Conservation (phyloP, 2,329 filamentous ascomycete species). For the Diplocarpon rosae region DNA sequence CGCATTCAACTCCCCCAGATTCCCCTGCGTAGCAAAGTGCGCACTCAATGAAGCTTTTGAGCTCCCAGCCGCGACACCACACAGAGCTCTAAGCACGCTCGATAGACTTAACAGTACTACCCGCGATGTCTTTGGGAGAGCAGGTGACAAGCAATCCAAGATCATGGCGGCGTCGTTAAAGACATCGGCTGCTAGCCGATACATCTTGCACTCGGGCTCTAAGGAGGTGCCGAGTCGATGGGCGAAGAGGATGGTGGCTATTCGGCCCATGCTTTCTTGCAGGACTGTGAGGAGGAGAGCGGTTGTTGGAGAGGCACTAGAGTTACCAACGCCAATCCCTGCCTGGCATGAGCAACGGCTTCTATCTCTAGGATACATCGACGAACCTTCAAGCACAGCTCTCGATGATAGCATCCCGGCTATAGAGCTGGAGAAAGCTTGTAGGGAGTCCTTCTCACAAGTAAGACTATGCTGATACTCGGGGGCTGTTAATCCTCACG, state of each 20-base stretch:
- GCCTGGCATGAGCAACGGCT: not conserved
- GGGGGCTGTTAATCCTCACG: conserved; percentile 29
- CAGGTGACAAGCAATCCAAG: conserved; percentile 57
- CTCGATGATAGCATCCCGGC: conserved; percentile 53
- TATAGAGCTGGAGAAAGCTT: conserved; percentile 55
- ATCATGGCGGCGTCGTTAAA: conserved; percentile 63
- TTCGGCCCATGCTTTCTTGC: conserved; percentile 52
- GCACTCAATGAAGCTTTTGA: conserved; percentile 84
- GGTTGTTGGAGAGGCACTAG: conserved; percentile 50
- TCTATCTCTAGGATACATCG: too few species aligned
- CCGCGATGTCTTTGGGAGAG: conserved; percentile 44
- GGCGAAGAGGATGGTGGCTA: conserved; percentile 61
- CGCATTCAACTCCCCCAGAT: conserved; percentile 86
- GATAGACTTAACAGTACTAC: conserved; percentile 47
- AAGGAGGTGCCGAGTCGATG: conserved; percentile 55
- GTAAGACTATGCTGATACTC: not conserved
- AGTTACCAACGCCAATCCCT: conserved; percentile 51
- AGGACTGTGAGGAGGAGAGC: conserved; percentile 56
- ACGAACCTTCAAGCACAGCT: conserved; percentile 52
- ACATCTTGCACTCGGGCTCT: conserved; percentile 64
- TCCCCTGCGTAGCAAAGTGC: conserved; percentile 81
- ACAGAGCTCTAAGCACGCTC: conserved; percentile 56
- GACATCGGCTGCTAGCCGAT: conserved; percentile 56
- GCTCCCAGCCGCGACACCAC: conserved; percentile 81
- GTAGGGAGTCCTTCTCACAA: conserved; percentile 43